These are phyloP conservation scores for Plectosphaerella sp. DNA, from an alignment of 2,329 filamentous ascomycete species.

Conservation along the genomic window DNA sequence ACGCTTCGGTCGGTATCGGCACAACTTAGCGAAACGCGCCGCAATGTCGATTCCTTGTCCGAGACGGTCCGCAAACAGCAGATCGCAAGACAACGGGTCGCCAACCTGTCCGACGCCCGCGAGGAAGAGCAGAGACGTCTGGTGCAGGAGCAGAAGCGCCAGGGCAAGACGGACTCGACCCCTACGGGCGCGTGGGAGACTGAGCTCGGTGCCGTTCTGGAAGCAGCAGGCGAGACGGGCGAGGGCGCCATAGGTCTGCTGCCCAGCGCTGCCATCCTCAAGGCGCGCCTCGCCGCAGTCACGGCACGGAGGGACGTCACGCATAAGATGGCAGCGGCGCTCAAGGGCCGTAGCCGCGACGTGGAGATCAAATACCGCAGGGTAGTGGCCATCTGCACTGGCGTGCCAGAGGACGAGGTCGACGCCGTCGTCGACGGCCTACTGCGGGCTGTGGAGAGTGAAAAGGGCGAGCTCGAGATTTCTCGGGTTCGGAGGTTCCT, in stretches of 20 bases:
- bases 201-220: constrained; percentile 44
- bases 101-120: constrained; percentile 71
- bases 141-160: constrained; percentile 33
- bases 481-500: constrained; percentile 74
- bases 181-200: constrained; percentile 48
- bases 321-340: constrained; percentile 59
- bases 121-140: constrained; percentile 60
- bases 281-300: constrained; percentile 67
- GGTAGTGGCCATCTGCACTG: constrained; percentile 83
- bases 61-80: constrained; percentile 59
- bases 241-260: constrained; percentile 38
- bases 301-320: constrained; percentile 64
- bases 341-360: constrained; percentile 77
- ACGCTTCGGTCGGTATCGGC: constrained; percentile 77
- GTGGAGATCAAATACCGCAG: constrained; percentile 83
- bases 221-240: constrained; percentile 32
- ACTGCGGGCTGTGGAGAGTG: constrained; percentile 84
- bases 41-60: constrained; percentile 67
- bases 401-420: constrained; percentile 71
- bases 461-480: constrained; percentile 71
- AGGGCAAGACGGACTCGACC: constrained; percentile 37
- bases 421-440: constrained; percentile 77
- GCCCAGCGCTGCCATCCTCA: constrained; percentile 57
- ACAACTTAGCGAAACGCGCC: constrained; percentile 72
- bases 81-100: constrained; percentile 66